Percentiles rank a stretch among this genome's conserved stretches.
phyloP scores from a whole-genome alignment of 192 early-diverging fungal species.

The Backusella psychrophila region DNA sequence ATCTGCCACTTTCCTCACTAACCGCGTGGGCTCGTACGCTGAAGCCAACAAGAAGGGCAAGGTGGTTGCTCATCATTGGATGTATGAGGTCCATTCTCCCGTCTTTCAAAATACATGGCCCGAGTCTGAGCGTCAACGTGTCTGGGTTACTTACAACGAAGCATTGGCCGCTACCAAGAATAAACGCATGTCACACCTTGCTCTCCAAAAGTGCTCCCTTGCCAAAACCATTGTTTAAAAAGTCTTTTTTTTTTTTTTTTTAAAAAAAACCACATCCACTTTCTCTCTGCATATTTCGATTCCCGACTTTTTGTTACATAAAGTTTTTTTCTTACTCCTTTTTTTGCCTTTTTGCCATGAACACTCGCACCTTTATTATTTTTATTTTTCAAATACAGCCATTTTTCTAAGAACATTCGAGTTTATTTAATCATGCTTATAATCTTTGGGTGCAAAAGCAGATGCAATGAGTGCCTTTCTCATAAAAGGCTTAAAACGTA shows the following conservation, averaged over 20 bases:
- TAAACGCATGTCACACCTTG: conserved; percentile 19
- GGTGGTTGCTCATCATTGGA: conserved; percentile 30
- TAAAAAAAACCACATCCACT: not conserved
- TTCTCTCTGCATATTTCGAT: not conserved
- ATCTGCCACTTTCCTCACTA: not conserved
- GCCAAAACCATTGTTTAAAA: not conserved
- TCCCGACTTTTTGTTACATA: not conserved
- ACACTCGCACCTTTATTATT: not conserved
- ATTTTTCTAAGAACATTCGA: not conserved
- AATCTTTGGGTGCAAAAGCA: not conserved
- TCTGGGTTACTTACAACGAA: conserved; percentile 22
- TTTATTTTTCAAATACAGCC: not conserved
- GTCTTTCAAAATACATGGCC: conserved; percentile 15
- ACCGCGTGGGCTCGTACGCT: conserved; percentile 23
- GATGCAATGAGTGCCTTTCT: conserved; percentile 6
- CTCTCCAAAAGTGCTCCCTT: conserved; percentile 20
- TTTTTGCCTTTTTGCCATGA: not conserved
- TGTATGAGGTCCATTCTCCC: conserved; percentile 27
- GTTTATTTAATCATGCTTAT: not conserved
- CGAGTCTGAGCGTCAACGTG: conserved; percentile 9
- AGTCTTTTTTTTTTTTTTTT: not conserved
- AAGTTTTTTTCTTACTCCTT: not conserved
- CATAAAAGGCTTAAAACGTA: conserved; percentile 21
- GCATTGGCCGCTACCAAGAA: conserved; percentile 2
- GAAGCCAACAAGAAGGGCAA: conserved; percentile 35